phyloP scores from a whole-genome alignment of 768 basidiomycete genomes.

The Tricholoma flavovirens region DNA sequence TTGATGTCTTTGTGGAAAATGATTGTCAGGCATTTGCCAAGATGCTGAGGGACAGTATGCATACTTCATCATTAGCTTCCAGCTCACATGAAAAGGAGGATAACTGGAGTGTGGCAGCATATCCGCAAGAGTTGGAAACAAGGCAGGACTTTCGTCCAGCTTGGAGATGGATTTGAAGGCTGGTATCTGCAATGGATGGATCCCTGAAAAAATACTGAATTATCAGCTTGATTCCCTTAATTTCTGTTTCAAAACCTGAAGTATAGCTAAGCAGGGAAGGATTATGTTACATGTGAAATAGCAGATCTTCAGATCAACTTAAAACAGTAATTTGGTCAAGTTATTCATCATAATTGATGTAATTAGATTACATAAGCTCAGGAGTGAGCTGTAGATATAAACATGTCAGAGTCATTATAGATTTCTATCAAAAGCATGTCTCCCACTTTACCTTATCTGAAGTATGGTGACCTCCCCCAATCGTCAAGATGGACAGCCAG shows the following conservation, averaged over 20 bases:
- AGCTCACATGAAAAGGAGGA: not conserved
- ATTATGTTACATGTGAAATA: too few species aligned
- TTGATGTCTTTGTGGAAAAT: not conserved
- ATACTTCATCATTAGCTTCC: not conserved
- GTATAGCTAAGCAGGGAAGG: too few species aligned
- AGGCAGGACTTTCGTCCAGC: not conserved
- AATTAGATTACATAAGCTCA: too few species aligned
- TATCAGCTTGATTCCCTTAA: too few species aligned
- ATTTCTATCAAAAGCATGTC: not conserved
- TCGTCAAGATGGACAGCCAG: not conserved
- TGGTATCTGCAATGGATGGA: not conserved
- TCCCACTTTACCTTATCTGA: not conserved
- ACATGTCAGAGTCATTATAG: too few species aligned
- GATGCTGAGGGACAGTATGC: not conserved
- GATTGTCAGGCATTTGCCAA: not conserved
- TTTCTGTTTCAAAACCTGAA: too few species aligned
- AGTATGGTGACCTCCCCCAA: not conserved
- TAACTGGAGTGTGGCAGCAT: not conserved
- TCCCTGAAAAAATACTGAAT: too few species aligned
- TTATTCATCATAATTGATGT: too few species aligned
- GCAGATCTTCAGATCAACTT: too few species aligned
- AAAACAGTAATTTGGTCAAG: too few species aligned
- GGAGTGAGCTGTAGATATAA: too few species aligned
- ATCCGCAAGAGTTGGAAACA: not conserved
- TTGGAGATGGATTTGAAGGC: not conserved